Base-by-base conservation (phyloP, 2,329 filamentous ascomycete genomes). In the Colletotrichum magnum region DNA sequence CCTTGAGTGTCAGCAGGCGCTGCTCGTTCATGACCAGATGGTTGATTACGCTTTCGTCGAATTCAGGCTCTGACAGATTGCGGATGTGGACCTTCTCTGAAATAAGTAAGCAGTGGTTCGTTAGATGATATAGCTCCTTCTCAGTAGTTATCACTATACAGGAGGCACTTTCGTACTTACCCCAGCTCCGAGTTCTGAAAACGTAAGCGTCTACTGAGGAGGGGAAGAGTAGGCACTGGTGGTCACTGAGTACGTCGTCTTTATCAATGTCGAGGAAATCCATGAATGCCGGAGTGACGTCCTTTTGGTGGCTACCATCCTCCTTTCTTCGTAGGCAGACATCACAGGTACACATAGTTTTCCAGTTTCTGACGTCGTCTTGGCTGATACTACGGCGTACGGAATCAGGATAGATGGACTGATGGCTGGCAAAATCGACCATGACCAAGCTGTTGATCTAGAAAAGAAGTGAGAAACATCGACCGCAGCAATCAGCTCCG, bases 21-120 rank as follows among this genome's bases (percentile, higher is more conserved):
- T 58, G 56, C 0, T 65, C 16, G 10, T 76, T 72, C 77, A 64
- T 64, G 2, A 80, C 77, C 0, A 80, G 64, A 2, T 70, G 65
- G 4, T 76, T 64, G 12, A 80, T 76, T 71, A 79, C 64, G 1
- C 79, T 70, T 10, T 68, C 58, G 12, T 60, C 48, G 18, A 63
- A 71, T 3, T 45, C 16, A 4, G 63, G 68, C 18, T 58, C 41
- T 3, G 24, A 6, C 2, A 62, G 77, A 5, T 61, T 53, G 2
- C 21, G 18, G 9, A 66, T 16, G 32, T 61, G 50, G 16, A 66
- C 48, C 7, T 18, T 15, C 21, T 66, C 57, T 70, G 21, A 21
- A 15, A 9, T 10, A 78, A 1, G 62, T 58, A 1, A 77, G 75
- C 9, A 0, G 4, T 4, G 9, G 48, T 78, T 76, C 75, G n/a